A percentile compares a stretch with the other conserved stretches of the same genome.
These are phyloP conservation scores for Aurinia saxatilis DNA, from an alignment of 345 rosid genomes.

Conservation along the genomic window DNA sequence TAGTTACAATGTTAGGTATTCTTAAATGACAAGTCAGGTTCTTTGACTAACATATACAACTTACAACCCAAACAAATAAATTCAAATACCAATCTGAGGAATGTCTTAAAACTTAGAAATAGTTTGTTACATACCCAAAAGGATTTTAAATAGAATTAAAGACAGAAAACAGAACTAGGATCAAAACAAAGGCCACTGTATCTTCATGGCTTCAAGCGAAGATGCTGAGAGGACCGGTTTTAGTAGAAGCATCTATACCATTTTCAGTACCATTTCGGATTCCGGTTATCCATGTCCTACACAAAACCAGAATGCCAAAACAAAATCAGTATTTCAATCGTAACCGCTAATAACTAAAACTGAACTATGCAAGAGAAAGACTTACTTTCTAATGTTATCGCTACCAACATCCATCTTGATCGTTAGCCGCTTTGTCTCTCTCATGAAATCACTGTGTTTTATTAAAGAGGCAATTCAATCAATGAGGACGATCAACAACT, in stretches of 20 bases:
- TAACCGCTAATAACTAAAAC: neutral
- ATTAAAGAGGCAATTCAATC: neutral
- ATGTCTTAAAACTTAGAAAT: neutral
- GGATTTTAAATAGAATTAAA: neutral
- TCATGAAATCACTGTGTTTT: slow-evolving; percentile 52
- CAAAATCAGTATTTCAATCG: slow-evolving; percentile 2
- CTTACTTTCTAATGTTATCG: slow-evolving; percentile 57
- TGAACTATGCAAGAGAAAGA: neutral
- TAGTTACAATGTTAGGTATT: neutral
- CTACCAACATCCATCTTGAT: slow-evolving; percentile 49
- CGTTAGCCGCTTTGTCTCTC: slow-evolving; percentile 63
- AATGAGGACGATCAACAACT: neutral
- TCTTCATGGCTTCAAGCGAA: slow-evolving; percentile 37
- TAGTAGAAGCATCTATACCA: slow-evolving; percentile 52
- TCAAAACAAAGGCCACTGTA: neutral
- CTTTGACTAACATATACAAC: slow-evolving; percentile 15
- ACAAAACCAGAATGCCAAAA: slow-evolving; percentile 8
- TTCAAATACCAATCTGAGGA: slow-evolving; percentile 1
- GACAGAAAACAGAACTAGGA: neutral
- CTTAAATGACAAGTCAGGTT: neutral
- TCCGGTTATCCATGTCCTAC: slow-evolving; percentile 68
- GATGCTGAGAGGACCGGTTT: slow-evolving; percentile 73
- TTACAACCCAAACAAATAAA: slow-evolving; percentile 7
- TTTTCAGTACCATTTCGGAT: slow-evolving; percentile 48
- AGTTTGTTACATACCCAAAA: slow-evolving; percentile 12